Evolutionary conservation across 192 early-diverging fungal species (phyloP), one percentile per base, ranked within the genome.

Genomic region (Entomortierella parvispora): DNA sequence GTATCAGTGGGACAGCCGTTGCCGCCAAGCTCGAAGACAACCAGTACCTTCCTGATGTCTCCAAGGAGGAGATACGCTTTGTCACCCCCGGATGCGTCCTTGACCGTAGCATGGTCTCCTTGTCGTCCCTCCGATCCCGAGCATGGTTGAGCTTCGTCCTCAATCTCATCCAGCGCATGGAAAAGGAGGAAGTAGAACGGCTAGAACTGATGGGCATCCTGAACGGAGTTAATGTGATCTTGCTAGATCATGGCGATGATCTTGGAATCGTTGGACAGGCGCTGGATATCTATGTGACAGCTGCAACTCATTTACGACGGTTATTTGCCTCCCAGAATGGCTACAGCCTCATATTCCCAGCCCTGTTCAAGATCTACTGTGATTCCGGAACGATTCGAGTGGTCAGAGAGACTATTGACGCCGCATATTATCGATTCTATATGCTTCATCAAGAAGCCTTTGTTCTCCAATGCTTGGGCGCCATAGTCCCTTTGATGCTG

Each of bases 361-460:
- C 85, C 3, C 46, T 88, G 6, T 88, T 88, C 66, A 86, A 86
- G 59, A 81, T 84, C 1, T 88, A 82, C 65, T 86, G 85, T 40
- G 81, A 86, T 47, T 77, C 81, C 10, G 68, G 71, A 37, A 57
- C 64, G 1, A 78, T 56, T 45, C 60, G 46, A 0, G 68, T 76
- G 4, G 65, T 85, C 23, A 65, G 79, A 9, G 77, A 80, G 4
- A 83, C 87, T 0, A 83, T 88, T 43, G 75, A 69, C 18, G 83
- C 78, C 42, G 67, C 81, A 0, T 86, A 81, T 79, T 81, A 77
- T 44, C 79, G 82, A 25, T 88, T 88, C 18, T 86, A 82, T 50
- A 61, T 71, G 23, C 62, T 86, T 11, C 87, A 88, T 48, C 84
- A 86, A 59, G 87, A 88, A 54, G 70, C 87, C 1, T 88, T 88